phyloP scores from a whole-genome alignment of 2,329 filamentous ascomycete species.

The Decorospora gaudefroyi region DNA sequence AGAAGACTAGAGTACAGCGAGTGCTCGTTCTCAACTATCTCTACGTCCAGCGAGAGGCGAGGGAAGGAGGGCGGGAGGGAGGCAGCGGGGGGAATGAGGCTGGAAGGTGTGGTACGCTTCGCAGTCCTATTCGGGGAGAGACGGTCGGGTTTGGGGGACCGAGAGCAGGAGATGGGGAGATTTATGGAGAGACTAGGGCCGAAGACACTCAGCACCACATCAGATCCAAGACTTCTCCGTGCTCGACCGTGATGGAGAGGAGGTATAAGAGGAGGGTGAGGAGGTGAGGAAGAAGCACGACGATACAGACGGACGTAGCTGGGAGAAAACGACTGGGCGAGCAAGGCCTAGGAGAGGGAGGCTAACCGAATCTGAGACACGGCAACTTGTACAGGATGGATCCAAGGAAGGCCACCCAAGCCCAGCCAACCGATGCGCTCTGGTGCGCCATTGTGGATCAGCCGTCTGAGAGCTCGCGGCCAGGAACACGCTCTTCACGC shows the following conservation, averaged over 20 bases:
- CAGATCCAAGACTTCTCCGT: slow-evolving; percentile 46
- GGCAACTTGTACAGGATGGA: slow-evolving; percentile 40
- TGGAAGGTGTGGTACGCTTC: slow-evolving; percentile 40
- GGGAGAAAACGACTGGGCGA: slow-evolving; percentile 45
- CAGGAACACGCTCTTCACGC: slow-evolving; percentile 44
- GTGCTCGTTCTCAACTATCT: slow-evolving; percentile 32
- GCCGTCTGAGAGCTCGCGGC: slow-evolving; percentile 36
- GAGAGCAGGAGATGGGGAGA: slow-evolving; percentile 45
- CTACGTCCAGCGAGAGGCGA: slow-evolving; percentile 40
- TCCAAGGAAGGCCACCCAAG: slow-evolving; percentile 29
- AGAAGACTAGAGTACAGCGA: slow-evolving; percentile 43
- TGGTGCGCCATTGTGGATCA: slow-evolving; percentile 27
- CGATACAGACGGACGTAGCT: slow-evolving; percentile 43
- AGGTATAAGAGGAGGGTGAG: slow-evolving; percentile 33
- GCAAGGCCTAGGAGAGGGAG: slow-evolving; percentile 37
- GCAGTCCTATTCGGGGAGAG: slow-evolving; percentile 42
- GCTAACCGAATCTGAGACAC: slow-evolving; percentile 25
- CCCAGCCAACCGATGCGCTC: slow-evolving; percentile 21
- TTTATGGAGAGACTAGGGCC: slow-evolving; percentile 44
- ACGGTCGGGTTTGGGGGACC: slow-evolving; percentile 42
- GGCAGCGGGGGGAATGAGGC: slow-evolving; percentile 27
- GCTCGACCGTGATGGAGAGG: slow-evolving; percentile 45
- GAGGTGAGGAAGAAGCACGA: slow-evolving; percentile 35
- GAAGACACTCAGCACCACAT: slow-evolving; percentile 46
- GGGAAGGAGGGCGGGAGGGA: slow-evolving; percentile 22